These are phyloP conservation scores for Cladosporium velox DNA, from an alignment of 2,329 filamentous ascomycete species.

Conservation along the genomic window DNA sequence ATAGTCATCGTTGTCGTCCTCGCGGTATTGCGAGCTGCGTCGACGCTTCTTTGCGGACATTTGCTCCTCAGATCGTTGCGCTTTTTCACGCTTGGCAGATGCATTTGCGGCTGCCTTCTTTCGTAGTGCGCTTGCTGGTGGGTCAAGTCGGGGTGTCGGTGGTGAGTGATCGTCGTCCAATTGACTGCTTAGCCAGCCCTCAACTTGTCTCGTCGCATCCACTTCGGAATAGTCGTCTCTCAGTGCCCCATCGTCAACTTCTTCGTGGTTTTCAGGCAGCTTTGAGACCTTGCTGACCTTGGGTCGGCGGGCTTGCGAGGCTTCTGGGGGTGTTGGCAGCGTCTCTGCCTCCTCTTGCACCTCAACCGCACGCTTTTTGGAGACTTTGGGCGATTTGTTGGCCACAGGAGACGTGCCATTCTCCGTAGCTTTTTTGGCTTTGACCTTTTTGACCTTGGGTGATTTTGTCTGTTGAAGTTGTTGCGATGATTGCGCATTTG, in stretches of 20 bases:
- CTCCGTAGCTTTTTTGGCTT: not conserved
- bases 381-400: not conserved
- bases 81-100: not conserved
- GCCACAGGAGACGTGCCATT: not conserved
- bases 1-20: conserved; percentile 25
- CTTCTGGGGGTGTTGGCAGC: conserved; percentile 2
- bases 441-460: not conserved
- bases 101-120: not conserved
- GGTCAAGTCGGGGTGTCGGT: conserved; percentile 7
- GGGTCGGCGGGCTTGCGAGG: not conserved
- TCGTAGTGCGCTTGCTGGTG: not conserved
- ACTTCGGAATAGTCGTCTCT: not conserved
- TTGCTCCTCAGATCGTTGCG: not conserved
- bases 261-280: not conserved
- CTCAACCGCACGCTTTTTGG: not conserved
- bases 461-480: conserved; percentile 4
- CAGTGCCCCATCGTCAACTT: not conserved
- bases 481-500: not conserved
- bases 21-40: conserved; percentile 23
- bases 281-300: not conserved
- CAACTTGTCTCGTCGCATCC: conserved; percentile 17
- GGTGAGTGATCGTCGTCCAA: not conserved
- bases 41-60: conserved; percentile 22
- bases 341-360: not conserved
- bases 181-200: conserved; percentile 22